Conservation (phyloP, 495 filamentous ascomycete species). For the Acidomyces sp. region DNA sequence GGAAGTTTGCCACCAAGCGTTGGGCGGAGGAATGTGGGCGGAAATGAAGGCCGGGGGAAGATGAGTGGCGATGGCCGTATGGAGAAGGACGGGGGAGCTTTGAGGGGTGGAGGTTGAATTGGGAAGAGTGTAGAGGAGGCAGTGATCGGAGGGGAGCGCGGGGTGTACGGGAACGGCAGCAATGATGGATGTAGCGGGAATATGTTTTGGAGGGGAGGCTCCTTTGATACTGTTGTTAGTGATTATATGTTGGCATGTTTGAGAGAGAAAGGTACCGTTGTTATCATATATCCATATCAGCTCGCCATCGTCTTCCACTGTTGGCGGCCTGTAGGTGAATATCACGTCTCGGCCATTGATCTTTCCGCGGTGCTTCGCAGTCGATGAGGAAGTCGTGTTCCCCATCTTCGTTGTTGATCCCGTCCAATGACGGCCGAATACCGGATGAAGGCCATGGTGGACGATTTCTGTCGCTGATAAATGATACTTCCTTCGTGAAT, state of each 20-base stretch:
- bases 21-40: slow-evolving; percentile 7
- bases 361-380: slow-evolving; percentile 11
- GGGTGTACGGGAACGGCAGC: slow-evolving; percentile 8
- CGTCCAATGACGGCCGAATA: too few species aligned
- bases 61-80: slow-evolving; percentile 8
- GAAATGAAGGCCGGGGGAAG: slow-evolving; percentile 15
- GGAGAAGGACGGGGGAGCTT: slow-evolving; percentile 7
- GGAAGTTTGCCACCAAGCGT: slow-evolving; percentile 14
- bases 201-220: too few species aligned
- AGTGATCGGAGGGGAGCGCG: slow-evolving; percentile 8
- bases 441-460: too few species aligned
- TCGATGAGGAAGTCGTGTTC: slow-evolving; percentile 2
- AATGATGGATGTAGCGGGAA: slow-evolving; percentile 13
- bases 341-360: slow-evolving; percentile 16
- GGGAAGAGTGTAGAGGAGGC: slow-evolving; percentile 8
- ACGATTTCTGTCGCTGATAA: too few species aligned
- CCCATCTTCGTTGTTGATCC: slow-evolving; percentile 1
- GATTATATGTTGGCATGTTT: too few species aligned
- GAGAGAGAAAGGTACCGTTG: not conserved
- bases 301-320: not conserved
- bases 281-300: slow-evolving; percentile 5
- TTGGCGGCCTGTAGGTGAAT: slow-evolving; percentile 6
- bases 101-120: not conserved
- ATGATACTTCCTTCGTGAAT: too few species aligned
- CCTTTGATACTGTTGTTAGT: too few species aligned